Evolutionary conservation across 2,329 filamentous ascomycete species (phyloP).

Genomic region (Pezicula rhizophila): DNA sequence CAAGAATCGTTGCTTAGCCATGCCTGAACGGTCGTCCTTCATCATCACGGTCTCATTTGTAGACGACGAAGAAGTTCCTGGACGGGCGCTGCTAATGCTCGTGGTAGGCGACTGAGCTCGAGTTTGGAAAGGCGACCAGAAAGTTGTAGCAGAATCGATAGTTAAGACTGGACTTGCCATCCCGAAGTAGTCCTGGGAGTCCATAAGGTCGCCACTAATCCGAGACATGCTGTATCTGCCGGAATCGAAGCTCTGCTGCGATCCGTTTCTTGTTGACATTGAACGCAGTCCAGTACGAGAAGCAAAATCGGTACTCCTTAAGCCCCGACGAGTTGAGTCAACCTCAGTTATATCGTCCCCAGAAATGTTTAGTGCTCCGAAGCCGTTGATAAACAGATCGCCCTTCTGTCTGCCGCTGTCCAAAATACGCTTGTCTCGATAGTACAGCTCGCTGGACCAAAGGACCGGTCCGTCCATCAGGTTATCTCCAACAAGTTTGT

Average conservation of each 20-base stretch:
- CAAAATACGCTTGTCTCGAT: slow-evolving; percentile 59
- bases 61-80: slow-evolving; percentile 56
- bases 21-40: slow-evolving; percentile 44
- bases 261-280: slow-evolving; percentile 55
- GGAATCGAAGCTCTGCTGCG: slow-evolving; percentile 66
- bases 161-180: slow-evolving; percentile 61
- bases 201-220: slow-evolving; percentile 57
- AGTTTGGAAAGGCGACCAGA: slow-evolving; percentile 82
- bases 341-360: slow-evolving; percentile 32
- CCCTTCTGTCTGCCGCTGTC: slow-evolving; percentile 43
- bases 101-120: slow-evolving; percentile 56
- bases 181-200: slow-evolving; percentile 67
- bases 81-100: slow-evolving; percentile 55
- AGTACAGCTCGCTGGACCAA: slow-evolving; percentile 87
- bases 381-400: slow-evolving; percentile 39
- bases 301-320: slow-evolving; percentile 34
- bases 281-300: slow-evolving; percentile 51
- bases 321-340: slow-evolving; percentile 23
- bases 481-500: slow-evolving; percentile 77
- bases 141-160: slow-evolving; percentile 71
- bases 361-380: slow-evolving; percentile 40
- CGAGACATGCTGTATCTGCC: slow-evolving; percentile 56
- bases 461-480: slow-evolving; percentile 80
- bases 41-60: slow-evolving; percentile 62
- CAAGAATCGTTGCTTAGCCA: slow-evolving; percentile 75